Conservation (phyloP, 352 stramenopile genomes). For the Pythium utonaiense region DNA sequence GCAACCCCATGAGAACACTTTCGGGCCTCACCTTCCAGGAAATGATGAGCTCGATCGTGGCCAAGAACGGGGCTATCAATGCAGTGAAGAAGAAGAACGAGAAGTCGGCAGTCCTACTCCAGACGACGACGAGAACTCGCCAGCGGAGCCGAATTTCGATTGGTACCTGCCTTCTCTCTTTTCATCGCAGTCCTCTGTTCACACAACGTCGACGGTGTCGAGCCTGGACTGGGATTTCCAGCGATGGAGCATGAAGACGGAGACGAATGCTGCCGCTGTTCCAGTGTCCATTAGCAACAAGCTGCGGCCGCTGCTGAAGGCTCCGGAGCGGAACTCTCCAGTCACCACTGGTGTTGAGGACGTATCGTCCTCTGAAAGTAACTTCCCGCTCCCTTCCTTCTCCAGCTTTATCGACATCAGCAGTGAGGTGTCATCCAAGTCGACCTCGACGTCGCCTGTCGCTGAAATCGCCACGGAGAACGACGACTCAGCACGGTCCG, state of each 20-base stretch:
- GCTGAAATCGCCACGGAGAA: conserved; percentile 26
- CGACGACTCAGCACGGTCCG: conserved; percentile 36
- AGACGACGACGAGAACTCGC: conserved; percentile 11
- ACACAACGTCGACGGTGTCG: conserved; percentile 44
- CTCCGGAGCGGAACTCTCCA: background rate
- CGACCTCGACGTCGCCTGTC: background rate
- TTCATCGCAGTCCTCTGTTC: conserved; percentile 59
- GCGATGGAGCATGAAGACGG: conserved; percentile 33
- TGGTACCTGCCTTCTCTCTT: conserved; percentile 79
- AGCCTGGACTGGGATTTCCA: conserved; percentile 81
- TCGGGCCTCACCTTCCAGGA: background rate
- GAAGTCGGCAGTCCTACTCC: background rate
- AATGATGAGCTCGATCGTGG: conserved; percentile 18
- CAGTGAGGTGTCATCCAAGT: conserved; percentile 15
- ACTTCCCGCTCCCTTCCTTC: conserved; percentile 61
- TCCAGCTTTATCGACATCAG: conserved; percentile 41
- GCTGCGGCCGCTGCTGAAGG: conserved; percentile 8
- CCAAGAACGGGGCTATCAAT: conserved; percentile 11
- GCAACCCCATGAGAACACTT: background rate
- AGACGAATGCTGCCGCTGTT: conserved; percentile 10
- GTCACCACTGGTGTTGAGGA: background rate
- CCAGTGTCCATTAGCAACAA: conserved; percentile 3
- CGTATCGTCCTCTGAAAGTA: conserved; percentile 9
- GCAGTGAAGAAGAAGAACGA: background rate
- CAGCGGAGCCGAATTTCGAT: conserved; percentile 53